phyloP scores from a whole-genome alignment of 352 stramenopile genomes.

The Phytophthora podocarpi region DNA sequence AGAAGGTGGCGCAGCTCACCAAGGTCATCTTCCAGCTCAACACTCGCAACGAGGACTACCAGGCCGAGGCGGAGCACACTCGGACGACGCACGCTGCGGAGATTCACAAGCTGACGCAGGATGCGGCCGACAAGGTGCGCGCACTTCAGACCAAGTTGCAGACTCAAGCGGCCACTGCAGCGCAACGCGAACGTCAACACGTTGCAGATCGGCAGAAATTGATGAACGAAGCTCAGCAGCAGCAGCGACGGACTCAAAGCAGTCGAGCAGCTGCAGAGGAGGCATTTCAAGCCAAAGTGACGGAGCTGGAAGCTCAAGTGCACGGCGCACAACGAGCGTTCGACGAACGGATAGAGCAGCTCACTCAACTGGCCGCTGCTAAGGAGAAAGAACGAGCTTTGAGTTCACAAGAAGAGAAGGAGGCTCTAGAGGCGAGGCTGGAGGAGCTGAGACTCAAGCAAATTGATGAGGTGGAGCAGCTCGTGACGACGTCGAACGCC shows the following conservation, averaged over 20 bases:
- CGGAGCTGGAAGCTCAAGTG: constrained; percentile 51
- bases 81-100: constrained; percentile 44
- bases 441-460: constrained; percentile 45
- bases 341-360: constrained; percentile 44
- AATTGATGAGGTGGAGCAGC: constrained; percentile 61
- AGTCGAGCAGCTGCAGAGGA: constrained; percentile 25
- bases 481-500: constrained; percentile 69
- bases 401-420: constrained; percentile 20
- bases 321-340: constrained; percentile 42
- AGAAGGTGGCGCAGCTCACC: constrained; percentile 94
- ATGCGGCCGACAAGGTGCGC: constrained; percentile 59
- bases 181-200: constrained; percentile 38
- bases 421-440: constrained; percentile 29
- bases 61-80: constrained; percentile 63
- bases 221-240: constrained; percentile 17
- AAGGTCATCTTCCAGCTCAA: constrained; percentile 96
- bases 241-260: constrained; percentile 40
- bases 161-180: constrained; percentile 32
- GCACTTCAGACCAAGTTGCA: constrained; percentile 48
- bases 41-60: constrained; percentile 92
- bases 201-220: constrained; percentile 21
- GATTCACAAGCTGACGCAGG: constrained; percentile 52
- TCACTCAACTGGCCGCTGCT: constrained; percentile 20
- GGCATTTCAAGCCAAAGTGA: constrained; percentile 52
- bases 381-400: constrained; percentile 33